Base-by-base conservation (phyloP, 1,284 basidiomycete species). In the Cryptococcus sp. region DNA sequence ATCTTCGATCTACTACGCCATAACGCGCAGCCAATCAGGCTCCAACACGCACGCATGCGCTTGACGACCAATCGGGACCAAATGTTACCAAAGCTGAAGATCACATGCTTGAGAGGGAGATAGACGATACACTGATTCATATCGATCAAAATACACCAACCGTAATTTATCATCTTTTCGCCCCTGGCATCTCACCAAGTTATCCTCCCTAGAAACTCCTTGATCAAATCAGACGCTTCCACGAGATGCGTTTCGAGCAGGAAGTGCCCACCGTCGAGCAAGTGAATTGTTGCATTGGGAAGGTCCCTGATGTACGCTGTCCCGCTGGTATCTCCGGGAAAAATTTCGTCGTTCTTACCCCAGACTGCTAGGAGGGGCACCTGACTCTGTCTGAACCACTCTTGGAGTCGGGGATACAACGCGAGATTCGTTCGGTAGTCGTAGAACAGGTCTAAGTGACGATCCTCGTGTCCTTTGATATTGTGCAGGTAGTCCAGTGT, bases 191-290 rank as follows among this genome's bases (percentile, higher is more conserved):
- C 6, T 25, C 25, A 25, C 25, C 25, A 25, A 25, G 25, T 25
- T 25, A 25, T 25, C 25, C 25, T 15, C 23, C 52, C 11, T 23
- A 73, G 61, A 55, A 73, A 71, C 5, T 47, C 43, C 16, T 22
- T 40, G 40, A 70, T 63, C 11, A 38, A 5, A n/a, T 23, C 55
- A 2, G 71, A 66, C 13, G 73, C 62, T 63, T 75, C 69, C 25
- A 68, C 61, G n/a, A 65, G 41, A 49, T 75, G 71, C n/a, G 64
- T 74, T 66, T 82, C 82, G 60, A 83, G 66, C 22, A 80, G 70
- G 60, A 84, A 84, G 68, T 84, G 83, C 0, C 82, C 81, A 10
- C 77, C 80, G 52, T 83, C 80, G 35, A 83, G 64, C 19, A 82
- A 67, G 48, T 76, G 58, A 13, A 83, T 73, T 58, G 78, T 68